Conservation (phyloP, 192 early-diverging fungal genomes). For the Dissophora globulifera region DNA sequence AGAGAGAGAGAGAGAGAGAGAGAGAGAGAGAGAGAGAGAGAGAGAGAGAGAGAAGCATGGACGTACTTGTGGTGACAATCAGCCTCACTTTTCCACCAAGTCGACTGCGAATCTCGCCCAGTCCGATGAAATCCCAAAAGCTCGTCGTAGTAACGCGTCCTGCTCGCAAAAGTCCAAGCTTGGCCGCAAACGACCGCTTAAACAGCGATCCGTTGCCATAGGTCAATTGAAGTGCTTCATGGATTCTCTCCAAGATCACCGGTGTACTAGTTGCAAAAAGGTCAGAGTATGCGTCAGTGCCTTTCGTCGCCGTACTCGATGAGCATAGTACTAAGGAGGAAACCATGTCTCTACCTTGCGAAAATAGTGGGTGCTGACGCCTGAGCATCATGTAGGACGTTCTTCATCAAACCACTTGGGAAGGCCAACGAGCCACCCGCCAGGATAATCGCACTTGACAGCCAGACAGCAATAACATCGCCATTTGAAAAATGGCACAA, state of each 20-base stretch:
- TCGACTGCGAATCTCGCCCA: slow-evolving; percentile 32
- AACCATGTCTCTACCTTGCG: slow-evolving; percentile 21
- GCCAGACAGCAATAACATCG: slow-evolving; percentile 35
- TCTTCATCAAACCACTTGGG: slow-evolving; percentile 46
- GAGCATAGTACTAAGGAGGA: background rate
- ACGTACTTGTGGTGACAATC: slow-evolving; percentile 45
- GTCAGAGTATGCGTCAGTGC: no score
- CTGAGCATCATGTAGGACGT: slow-evolving; percentile 44
- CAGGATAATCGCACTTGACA: slow-evolving; percentile 35
- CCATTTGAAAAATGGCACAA: slow-evolving; percentile 47
- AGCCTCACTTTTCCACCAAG: slow-evolving; percentile 41
- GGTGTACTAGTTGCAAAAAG: slow-evolving; percentile 22
- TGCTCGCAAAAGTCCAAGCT: slow-evolving; percentile 14
- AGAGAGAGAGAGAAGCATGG: background rate
- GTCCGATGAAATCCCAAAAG: slow-evolving; percentile 43
- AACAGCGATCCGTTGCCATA: slow-evolving; percentile 44
- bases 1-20: no score
- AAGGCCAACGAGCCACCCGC: slow-evolving; percentile 37
- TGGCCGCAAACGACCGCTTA: slow-evolving; percentile 23
- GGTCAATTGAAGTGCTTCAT: slow-evolving; percentile 36
- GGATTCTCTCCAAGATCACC: slow-evolving; percentile 43
- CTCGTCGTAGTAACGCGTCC: slow-evolving; percentile 31
- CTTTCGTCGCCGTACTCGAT: no score
- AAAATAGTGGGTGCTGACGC: slow-evolving; percentile 36
- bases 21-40: no score